These are phyloP conservation scores for Austropuccinia psidii DNA, from an alignment of 1,284 basidiomycete genomes.

Conservation along the genomic window DNA sequence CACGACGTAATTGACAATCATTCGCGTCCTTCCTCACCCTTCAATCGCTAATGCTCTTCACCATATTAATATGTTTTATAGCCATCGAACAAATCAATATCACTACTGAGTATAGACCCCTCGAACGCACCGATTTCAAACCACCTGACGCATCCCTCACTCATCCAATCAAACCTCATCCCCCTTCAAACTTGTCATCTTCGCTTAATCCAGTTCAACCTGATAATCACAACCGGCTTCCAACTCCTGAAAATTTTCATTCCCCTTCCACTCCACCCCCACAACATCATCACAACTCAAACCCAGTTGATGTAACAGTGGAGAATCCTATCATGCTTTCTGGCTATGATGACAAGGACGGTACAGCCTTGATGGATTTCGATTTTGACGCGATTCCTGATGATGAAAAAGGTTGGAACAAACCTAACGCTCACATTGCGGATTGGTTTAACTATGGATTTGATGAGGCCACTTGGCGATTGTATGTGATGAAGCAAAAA, in stretches of 20 bases:
- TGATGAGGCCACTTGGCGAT: constrained; percentile 90
- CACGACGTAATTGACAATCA: constrained; percentile 15
- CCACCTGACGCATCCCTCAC: not conserved
- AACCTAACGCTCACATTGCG: constrained; percentile 83
- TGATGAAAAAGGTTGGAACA: constrained; percentile 70
- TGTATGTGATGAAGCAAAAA: constrained; percentile 71
- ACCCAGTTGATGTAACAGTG: constrained; percentile 6
- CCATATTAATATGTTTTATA: not conserved
- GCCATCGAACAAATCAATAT: constrained; percentile 18
- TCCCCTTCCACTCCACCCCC: constrained; percentile 12
- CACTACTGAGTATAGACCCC: constrained; percentile 33
- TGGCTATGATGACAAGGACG: constrained; percentile 34
- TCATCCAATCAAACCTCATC: constrained; percentile 1
- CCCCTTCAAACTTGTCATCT: not conserved
- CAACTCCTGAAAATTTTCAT: constrained; percentile 33
- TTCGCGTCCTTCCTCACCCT: not conserved
- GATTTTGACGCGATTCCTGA: constrained; percentile 67
- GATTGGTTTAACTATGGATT: constrained; percentile 99
- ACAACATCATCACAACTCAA: not conserved
- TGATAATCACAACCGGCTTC: constrained; percentile 11
- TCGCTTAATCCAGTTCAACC: not conserved
- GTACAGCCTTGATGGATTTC: constrained; percentile 54
- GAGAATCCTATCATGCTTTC: constrained; percentile 12
- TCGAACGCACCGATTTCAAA: constrained; percentile 28
- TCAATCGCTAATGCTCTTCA: not conserved